Percentiles rank a stretch among this genome's conserved stretches.
phyloP scores from a whole-genome alignment of 305 asterid genomes.

The Plantago rigida region DNA sequence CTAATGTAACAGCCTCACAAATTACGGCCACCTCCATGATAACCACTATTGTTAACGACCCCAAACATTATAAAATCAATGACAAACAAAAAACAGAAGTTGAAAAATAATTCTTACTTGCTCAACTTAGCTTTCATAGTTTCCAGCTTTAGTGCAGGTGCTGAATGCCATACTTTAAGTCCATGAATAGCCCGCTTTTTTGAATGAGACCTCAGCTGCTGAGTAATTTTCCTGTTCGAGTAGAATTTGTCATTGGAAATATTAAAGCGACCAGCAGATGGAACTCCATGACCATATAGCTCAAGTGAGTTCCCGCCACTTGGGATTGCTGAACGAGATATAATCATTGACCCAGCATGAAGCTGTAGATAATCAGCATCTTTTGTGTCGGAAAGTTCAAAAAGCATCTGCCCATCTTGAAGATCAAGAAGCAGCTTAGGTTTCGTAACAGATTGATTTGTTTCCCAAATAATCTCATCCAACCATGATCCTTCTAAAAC shows the following conservation, averaged over 20 bases:
- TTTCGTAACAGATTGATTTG: constrained; percentile 48
- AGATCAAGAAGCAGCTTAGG: constrained; percentile 88
- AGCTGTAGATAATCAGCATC: constrained; percentile 56
- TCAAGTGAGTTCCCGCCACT: constrained; percentile 53
- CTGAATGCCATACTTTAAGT: constrained; percentile 87
- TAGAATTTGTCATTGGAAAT: constrained; percentile 92
- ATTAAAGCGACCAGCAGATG: constrained; percentile 67
- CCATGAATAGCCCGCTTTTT: constrained; percentile 88
- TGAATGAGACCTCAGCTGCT: constrained; percentile 84
- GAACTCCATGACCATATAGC: constrained; percentile 55
- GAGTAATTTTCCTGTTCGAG: constrained; percentile 84
- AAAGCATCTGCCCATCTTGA: constrained; percentile 97
- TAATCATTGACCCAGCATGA: constrained; percentile 95
- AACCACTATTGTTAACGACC: background rate
- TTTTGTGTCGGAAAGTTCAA: constrained; percentile 66
- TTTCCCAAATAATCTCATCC: constrained; percentile 79
- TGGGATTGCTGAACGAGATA: constrained; percentile 52
- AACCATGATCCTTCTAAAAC: constrained; percentile 79
- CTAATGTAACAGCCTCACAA: too few relatives aligned
- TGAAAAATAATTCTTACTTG: constrained; percentile 54
- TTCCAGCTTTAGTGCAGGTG: constrained; percentile 91
- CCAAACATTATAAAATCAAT: constrained; percentile 12
- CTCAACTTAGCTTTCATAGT: constrained; percentile 91
- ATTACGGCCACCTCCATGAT: background rate
- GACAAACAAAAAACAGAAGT: constrained; percentile 22